Base-by-base conservation (phyloP, 257 asterid genomes). In the Eustoma russellianum region DNA sequence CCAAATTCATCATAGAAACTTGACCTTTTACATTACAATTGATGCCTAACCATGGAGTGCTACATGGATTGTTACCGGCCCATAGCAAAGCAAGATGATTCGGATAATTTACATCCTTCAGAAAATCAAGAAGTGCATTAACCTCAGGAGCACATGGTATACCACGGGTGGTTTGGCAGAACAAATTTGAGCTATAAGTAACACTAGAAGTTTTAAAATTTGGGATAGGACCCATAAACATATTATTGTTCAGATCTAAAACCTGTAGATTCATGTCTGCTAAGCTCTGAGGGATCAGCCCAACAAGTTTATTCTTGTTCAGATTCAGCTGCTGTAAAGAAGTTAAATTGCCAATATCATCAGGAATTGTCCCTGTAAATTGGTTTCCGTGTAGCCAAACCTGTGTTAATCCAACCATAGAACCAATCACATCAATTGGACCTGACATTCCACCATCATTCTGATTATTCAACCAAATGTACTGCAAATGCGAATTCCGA, bases 191-290 rank as follows among this genome's bases (percentile, higher is more conserved):
- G 4, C 50, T 45, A 48, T 64, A 74, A 12, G 84, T 52, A 45
- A 56, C 88, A 53, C 65, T 69, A 41, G 46, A 69, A 49, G 88
- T 60, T 64, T 64, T 75, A 15, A 88, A 84, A 60, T 76, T 68
- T 6, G 97, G 97, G 6, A 82, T 69, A 3, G 91, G 76, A 35
- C 97, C 97, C 95, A 88, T 82, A 2, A 88, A 69, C 85, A 72
- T 78, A 60, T 88, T 88, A 56, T 88, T 85, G 62, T 79, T 85
- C 78, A 88, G 70, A 71, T 88, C 71, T 66, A 88, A 55, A 0
- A 56, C 28, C 9, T 50, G 55, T 44, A 85, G 74, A 45, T 62
- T 61, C 80, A 88, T 61, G 58, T 56, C 9, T 9, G 88, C 94
- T 71, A 88, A 67, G 46, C 78, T 57, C 10, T 68, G 52, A 3